These are phyloP conservation scores for Leptoxyphium fumago DNA, from an alignment of 2,329 filamentous ascomycete species.

Conservation along the genomic window DNA sequence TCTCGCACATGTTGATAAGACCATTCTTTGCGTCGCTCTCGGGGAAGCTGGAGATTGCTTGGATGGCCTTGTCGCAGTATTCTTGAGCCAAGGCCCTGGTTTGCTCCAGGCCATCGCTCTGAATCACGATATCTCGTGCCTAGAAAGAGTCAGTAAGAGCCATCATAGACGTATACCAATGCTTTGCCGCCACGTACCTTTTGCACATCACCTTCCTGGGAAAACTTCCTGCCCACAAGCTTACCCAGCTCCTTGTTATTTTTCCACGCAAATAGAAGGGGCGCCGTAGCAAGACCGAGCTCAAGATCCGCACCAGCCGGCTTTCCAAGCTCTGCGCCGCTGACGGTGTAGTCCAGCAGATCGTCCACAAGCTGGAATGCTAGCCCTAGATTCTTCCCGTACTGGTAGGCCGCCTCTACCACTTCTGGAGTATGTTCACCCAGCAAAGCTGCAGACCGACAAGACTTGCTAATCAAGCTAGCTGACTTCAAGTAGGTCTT, in stretches of 20 bases:
- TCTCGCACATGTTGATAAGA: slow-evolving; percentile 82
- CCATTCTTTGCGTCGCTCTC: slow-evolving; percentile 91
- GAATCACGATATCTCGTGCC: slow-evolving; percentile 73
- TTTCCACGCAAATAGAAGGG: slow-evolving; percentile 81
- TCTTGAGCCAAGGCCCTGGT: slow-evolving; percentile 81
- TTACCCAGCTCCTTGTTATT: slow-evolving; percentile 68
- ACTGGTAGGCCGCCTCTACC: slow-evolving; percentile 80
- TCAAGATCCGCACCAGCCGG: slow-evolving; percentile 89
- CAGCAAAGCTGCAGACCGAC: slow-evolving; percentile 74
- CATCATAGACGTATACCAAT: not conserved
- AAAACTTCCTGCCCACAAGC: slow-evolving; percentile 85
- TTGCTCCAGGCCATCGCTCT: slow-evolving; percentile 79
- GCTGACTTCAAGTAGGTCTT: slow-evolving; percentile 98
- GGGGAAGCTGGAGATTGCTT: slow-evolving; percentile 71
- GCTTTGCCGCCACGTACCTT: slow-evolving; percentile 42
- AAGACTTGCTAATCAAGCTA: slow-evolving; percentile 90
- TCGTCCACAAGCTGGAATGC: slow-evolving; percentile 97
- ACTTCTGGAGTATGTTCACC: slow-evolving; percentile 63
- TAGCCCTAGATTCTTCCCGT: slow-evolving; percentile 83
- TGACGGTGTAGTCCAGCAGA: slow-evolving; percentile 90
- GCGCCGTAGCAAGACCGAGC: slow-evolving; percentile 83
- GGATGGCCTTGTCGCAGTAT: slow-evolving; percentile 76
- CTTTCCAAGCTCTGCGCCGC: slow-evolving; percentile 74
- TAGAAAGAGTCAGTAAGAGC: slow-evolving; percentile 27
- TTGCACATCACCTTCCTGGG: slow-evolving; percentile 65